Conservation (phyloP, 352 stramenopile species). For the Pelagophyceae sp. region DNA sequence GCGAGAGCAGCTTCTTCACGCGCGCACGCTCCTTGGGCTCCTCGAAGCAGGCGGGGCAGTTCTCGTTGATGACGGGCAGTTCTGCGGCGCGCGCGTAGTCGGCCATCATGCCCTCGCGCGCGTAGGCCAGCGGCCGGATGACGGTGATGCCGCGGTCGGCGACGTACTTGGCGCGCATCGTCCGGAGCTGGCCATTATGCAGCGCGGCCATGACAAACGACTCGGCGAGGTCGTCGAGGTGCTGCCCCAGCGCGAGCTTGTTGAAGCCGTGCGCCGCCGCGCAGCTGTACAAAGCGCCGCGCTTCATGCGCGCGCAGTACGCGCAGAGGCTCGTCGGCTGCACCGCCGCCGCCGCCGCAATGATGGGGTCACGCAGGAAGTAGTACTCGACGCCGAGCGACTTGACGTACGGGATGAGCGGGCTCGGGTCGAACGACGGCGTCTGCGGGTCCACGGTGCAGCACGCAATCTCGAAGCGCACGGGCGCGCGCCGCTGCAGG, state of each 20-base stretch:
- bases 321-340: conserved; percentile 71
- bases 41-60: conserved; percentile 97
- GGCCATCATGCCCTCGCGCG: conserved; percentile 82
- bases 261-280: conserved; percentile 85
- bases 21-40: conserved; percentile 89
- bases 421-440: conserved; percentile 87
- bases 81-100: conserved; percentile 72
- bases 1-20: conserved; percentile 91
- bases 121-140: conserved; percentile 89
- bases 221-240: conserved; percentile 93
- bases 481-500: conserved; percentile 78
- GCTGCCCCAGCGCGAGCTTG: conserved; percentile 80
- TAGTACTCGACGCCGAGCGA: conserved; percentile 84
- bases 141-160: conserved; percentile 86
- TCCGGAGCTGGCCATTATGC: conserved; percentile 93
- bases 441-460: conserved; percentile 93
- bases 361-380: conserved; percentile 84
- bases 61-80: conserved; percentile 96
- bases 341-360: conserved; percentile 57
- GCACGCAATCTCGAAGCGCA: conserved; percentile 86
- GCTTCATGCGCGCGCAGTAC: conserved; percentile 94
- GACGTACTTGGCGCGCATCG: conserved; percentile 97
- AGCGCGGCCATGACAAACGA: conserved; percentile 96
- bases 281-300: conserved; percentile 89
- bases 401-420: conserved; percentile 90